Conservation (phyloP, 148 eudicot species). For the Drosera capensis region DNA sequence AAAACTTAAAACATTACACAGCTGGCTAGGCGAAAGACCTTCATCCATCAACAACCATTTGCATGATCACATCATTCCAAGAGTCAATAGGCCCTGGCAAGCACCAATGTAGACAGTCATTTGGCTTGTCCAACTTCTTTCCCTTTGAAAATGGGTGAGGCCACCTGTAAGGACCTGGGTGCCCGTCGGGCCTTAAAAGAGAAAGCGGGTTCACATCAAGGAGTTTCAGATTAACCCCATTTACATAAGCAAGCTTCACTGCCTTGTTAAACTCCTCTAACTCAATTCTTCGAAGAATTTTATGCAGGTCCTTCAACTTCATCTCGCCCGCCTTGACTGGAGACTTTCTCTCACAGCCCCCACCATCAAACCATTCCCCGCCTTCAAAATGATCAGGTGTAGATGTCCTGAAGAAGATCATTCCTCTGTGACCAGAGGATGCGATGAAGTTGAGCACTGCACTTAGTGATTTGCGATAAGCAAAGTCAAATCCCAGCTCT, state of each 20-base stretch:
- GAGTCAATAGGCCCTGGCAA: constrained; percentile 85
- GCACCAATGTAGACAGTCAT: constrained; percentile 87
- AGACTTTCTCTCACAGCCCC: constrained; percentile 2
- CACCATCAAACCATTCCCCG: background rate
- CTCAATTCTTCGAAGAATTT: constrained; percentile 36
- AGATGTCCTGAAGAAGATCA: constrained; percentile 36
- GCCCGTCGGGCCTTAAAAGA: constrained; percentile 69
- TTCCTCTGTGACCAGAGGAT: constrained; percentile 31
- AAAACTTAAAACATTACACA: too few relatives aligned
- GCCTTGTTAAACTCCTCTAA: constrained; percentile 52
- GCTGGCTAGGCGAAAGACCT: too few relatives aligned
- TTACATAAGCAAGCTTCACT: constrained; percentile 22
- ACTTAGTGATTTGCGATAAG: background rate
- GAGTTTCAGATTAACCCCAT: constrained; percentile 40
- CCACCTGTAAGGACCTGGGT: constrained; percentile 63
- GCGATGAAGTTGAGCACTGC: constrained; percentile 1
- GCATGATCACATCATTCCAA: constrained; percentile 72
- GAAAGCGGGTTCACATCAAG: constrained; percentile 53
- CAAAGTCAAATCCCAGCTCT: background rate
- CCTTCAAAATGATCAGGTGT: constrained; percentile 51
- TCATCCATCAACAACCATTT: constrained; percentile 38
- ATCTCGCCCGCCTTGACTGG: constrained; percentile 53
- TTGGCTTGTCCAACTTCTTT: constrained; percentile 18
- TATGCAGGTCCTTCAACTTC: constrained; percentile 22
- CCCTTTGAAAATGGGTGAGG: constrained; percentile 35